Evolutionary conservation across 352 stramenopile species (phyloP), one percentile per base, ranked within the genome.

Genomic region (Globisporangium heterothallicum): DNA sequence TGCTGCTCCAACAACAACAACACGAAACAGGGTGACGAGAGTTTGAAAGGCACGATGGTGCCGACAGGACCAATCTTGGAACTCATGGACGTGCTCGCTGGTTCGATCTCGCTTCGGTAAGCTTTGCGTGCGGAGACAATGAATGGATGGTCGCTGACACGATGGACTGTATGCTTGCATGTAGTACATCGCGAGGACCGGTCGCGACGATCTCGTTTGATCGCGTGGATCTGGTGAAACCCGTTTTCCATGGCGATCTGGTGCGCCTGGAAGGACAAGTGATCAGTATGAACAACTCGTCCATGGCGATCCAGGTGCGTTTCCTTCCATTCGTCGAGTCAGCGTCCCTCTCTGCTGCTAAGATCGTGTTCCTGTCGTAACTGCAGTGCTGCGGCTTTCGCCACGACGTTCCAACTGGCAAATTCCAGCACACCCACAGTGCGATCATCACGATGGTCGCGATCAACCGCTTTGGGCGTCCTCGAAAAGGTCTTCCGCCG

Each of bases 401-500:
- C 12, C 59, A 80, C 35, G 74, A 84, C 48, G 14, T 76, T 4
- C 45, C 57, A 2, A 67, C 56, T 5, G 66, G 61, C 34, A 36
- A 29, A 16, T 82, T 73, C 43, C 50, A 84, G 42, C 71, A 81
- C 60, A 85, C 74, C 9, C 74, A 82, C 62, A 66, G 68, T 14
- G 71, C 74, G 14, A 61, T 85, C 46, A 71, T 85, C 42, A 85
- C 74, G n/a, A 76, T 85, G 63, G 74, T 85, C 36, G 69, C 74
- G 18, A 77, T 85, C 56, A 72, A 80, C 53, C 66, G 67, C 42
- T 78, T 81, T 25, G 70, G 68, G 0, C 52, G 65, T 1, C 59
- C 71, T 12, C 63, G 59, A 16, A 73, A 65, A 26, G 61, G 61
- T 2, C 64, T 85, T 1, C 74, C 74, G 10, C 49, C 68, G 22